Conservation (phyloP, 2,329 filamentous ascomycete species). For the Incumbomyces lentus region DNA sequence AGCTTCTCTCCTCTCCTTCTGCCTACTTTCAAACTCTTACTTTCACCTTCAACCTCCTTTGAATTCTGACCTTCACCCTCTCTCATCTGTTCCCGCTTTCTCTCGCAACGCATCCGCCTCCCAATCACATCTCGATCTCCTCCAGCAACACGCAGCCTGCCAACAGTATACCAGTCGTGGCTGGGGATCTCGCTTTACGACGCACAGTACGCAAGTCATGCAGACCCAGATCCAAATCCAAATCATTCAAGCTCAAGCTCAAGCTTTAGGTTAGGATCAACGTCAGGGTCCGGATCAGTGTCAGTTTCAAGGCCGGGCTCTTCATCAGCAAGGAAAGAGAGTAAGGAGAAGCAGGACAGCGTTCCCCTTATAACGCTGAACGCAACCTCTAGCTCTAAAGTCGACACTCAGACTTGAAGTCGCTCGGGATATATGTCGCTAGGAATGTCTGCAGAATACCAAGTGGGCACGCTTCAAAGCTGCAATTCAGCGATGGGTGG, state of each 20-base stretch:
- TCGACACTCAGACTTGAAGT: conserved; percentile 1
- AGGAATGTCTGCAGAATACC: conserved; percentile 1
- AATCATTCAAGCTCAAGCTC: too few species aligned
- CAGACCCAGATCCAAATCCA: too few species aligned
- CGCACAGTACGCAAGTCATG: conserved; percentile 44
- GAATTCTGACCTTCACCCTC: too few species aligned
- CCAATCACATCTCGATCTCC: conserved; percentile 72
- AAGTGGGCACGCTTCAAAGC: conserved; percentile 1
- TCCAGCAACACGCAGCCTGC: conserved; percentile 59
- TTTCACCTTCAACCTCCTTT: too few species aligned
- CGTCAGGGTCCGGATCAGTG: too few species aligned
- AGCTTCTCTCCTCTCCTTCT: conserved; percentile 6
- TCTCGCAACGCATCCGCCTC: conserved; percentile 89
- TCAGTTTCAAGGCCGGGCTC: too few species aligned
- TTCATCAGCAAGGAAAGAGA: too few species aligned
- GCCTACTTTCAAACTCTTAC: too few species aligned
- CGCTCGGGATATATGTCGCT: background rate
- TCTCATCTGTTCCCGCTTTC: too few species aligned
- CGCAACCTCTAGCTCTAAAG: background rate
- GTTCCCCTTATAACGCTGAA: background rate
- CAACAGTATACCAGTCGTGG: conserved; percentile 67
- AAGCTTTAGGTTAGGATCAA: too few species aligned
- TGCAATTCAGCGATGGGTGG: background rate
- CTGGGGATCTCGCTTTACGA: conserved; percentile 80
- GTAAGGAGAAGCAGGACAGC: too few species aligned